Base-by-base conservation (phyloP, 495 filamentous ascomycete species). In the Tuber brumale region DNA sequence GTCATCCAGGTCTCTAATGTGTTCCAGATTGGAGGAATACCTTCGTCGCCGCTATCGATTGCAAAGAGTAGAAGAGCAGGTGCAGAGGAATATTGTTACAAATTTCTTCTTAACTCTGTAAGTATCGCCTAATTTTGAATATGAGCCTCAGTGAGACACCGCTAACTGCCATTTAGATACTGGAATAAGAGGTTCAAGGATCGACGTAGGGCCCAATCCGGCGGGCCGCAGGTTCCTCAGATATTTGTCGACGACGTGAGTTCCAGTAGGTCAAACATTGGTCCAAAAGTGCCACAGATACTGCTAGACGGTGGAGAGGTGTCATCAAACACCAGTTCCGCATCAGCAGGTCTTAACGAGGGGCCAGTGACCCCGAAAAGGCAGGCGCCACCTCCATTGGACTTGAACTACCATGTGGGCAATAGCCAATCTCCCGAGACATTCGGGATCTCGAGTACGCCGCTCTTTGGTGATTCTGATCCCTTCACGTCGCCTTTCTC, bases 71-170 rank as follows among this genome's bases (percentile, higher is more conserved):
- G 93, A 99, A 82, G 94, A 99, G 84, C 93, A 94, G 77, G 93
- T 98, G 72, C 91, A 92, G 57, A 89, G 95, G 66, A 92, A 94
- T 73, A 89, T 93, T 43, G 95, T 99, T 9, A 88, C 92, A 23
- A 93, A 94, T 43, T 99, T 99, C 87, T 97, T 99, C 85, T 92
- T 97, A 82, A 98, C 94, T 37, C 86, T 98, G 84, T 95, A 85
- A 76, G 85, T 75, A 46, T 41, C 48, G 21, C 35, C 27, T n/a
- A 42, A 35, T 35, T 12, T 66, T 66, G 27, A 31, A 31, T 19
- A 19, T 81, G 37, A 19, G 35, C 9, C 39, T 27, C 31, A 41
- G 72, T 23, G 31, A 10, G n/a, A 23, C 31, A 8, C 7, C 27
- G 51, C 66, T 75, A 48, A 74, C 42, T 10, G 12, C 7, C 21